Conservation (phyloP, 805 yeast species). For the Lachancea sp. region DNA sequence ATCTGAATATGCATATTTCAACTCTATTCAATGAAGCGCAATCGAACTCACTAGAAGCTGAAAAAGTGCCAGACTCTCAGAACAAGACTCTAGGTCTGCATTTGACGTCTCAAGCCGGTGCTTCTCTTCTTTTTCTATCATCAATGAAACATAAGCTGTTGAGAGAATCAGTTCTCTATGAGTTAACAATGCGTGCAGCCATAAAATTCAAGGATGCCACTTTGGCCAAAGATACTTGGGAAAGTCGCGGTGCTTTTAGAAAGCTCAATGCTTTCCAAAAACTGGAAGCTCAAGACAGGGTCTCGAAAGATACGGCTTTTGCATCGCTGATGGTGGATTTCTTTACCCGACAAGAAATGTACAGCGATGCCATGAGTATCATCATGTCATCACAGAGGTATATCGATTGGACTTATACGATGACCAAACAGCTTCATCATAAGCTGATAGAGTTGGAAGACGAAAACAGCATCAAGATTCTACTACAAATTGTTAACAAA, state of each 20-base stretch:
- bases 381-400: slow-evolving; percentile 59
- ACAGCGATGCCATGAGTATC: slow-evolving; percentile 65
- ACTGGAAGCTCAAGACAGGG: slow-evolving; percentile 42
- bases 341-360: slow-evolving; percentile 47
- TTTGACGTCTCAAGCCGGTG: background rate
- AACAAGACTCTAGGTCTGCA: too few species aligned
- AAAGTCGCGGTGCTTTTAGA: slow-evolving; percentile 70
- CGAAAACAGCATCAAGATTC: slow-evolving; percentile 25
- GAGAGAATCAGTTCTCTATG: slow-evolving; percentile 47
- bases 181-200: slow-evolving; percentile 62
- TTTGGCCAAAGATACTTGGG: slow-evolving; percentile 66
- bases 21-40: background rate
- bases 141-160: slow-evolving; percentile 30
- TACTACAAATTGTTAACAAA: slow-evolving; percentile 31
- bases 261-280: slow-evolving; percentile 45
- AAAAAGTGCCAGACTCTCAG: too few species aligned
- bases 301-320: slow-evolving; percentile 36
- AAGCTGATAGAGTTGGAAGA: slow-evolving; percentile 43
- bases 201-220: slow-evolving; percentile 44
- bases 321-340: slow-evolving; percentile 64
- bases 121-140: slow-evolving; percentile 7
- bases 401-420: slow-evolving; percentile 59
- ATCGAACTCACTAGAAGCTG: background rate
- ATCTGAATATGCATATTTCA: slow-evolving; percentile 4
- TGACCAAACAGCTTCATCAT: slow-evolving; percentile 38